These are phyloP conservation scores for Arbutus unedo DNA, from an alignment of 148 eudicot species.

Conservation along the genomic window DNA sequence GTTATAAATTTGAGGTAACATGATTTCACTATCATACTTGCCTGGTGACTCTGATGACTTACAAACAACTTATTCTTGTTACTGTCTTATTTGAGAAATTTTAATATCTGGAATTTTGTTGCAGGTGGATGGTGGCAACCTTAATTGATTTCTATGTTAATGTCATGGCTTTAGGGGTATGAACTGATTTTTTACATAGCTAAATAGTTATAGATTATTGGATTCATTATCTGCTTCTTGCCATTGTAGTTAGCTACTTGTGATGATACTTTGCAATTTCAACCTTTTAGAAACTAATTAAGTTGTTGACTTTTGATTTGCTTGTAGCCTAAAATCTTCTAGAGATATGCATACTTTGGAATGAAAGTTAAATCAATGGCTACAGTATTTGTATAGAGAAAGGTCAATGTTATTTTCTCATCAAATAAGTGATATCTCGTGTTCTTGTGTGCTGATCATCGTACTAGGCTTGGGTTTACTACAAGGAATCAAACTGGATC, in stretches of 20 bases:
- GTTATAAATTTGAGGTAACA: background rate
- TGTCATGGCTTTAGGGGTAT: slow-evolving; percentile 60
- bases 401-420: background rate
- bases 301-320: slow-evolving; percentile 2
- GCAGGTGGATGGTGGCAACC: slow-evolving; percentile 79
- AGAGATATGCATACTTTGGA: background rate
- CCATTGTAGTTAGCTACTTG: background rate
- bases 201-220: background rate
- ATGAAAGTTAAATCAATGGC: background rate
- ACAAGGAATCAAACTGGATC: slow-evolving; percentile 72
- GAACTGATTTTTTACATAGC: slow-evolving; percentile 12
- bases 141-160: slow-evolving; percentile 74
- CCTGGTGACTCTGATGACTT: background rate
- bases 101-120: slow-evolving; percentile 13
- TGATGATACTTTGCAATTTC: background rate
- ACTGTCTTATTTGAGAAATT: background rate
- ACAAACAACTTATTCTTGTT: background rate
- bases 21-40: background rate
- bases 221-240: background rate
- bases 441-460: slow-evolving; percentile 8
- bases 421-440: background rate
- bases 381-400: background rate
- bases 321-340: background rate
- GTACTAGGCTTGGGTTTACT: slow-evolving; percentile 68
- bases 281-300: background rate